These are phyloP conservation scores for Umbilicaria muhlenbergii DNA, from an alignment of 495 filamentous ascomycete genomes.

Conservation along the genomic window DNA sequence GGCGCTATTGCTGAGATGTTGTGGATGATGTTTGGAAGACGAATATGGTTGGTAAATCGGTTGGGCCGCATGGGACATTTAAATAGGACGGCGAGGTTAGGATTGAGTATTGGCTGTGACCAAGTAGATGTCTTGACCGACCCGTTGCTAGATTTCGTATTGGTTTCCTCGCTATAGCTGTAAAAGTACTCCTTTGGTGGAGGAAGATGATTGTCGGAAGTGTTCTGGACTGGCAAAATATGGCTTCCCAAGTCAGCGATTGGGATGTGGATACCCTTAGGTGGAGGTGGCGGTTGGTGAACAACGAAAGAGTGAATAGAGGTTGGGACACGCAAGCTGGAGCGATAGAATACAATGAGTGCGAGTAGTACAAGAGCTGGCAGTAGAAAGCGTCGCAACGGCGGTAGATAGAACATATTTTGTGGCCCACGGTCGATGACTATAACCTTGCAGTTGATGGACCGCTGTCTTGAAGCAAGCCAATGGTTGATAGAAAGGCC, in stretches of 20 bases:
- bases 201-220: slow-evolving; percentile 11
- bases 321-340: slow-evolving; percentile 2
- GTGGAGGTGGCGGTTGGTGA: slow-evolving; percentile 6
- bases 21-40: slow-evolving; percentile 16
- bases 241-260: slow-evolving; percentile 5
- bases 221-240: slow-evolving; percentile 8
- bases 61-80: slow-evolving; percentile 17
- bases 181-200: slow-evolving; percentile 15
- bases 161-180: not conserved
- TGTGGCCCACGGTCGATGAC: not conserved
- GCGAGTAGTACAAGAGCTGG: slow-evolving; percentile 15
- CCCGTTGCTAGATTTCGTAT: not conserved
- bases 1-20: slow-evolving; percentile 22
- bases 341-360: slow-evolving; percentile 15
- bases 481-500: too few relatives aligned
- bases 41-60: slow-evolving; percentile 17
- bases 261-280: slow-evolving; percentile 12
- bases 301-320: slow-evolving; percentile 9
- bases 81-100: slow-evolving; percentile 15
- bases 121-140: not conserved
- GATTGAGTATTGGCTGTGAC: slow-evolving; percentile 9
- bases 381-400: slow-evolving; percentile 18
- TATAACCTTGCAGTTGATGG: not conserved
- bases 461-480: too few relatives aligned
- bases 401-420: slow-evolving; percentile 19